Evolutionary conservation across 805 yeast species (phyloP).

Genomic region (Wickerhamomyces silvicola): DNA sequence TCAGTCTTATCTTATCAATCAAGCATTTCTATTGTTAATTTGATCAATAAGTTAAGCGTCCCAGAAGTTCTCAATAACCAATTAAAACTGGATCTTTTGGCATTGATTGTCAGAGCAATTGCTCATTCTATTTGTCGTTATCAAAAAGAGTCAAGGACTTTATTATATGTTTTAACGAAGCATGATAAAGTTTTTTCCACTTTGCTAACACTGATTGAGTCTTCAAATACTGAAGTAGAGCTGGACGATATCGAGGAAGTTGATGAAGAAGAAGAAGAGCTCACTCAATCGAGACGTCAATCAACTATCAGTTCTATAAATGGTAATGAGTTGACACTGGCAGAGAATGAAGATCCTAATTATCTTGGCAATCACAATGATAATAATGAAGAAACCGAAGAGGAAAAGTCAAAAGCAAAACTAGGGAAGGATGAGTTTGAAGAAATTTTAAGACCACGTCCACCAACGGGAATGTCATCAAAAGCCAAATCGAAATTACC

Average conservation of each 20-base stretch:
- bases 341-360: constrained; percentile 1
- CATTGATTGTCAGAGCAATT: constrained; percentile 51
- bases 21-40: constrained; percentile 37
- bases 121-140: constrained; percentile 44
- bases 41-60: constrained; percentile 25
- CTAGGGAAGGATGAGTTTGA: constrained; percentile 23
- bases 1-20: constrained; percentile 43
- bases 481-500: constrained; percentile 51
- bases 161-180: constrained; percentile 42
- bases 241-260: constrained; percentile 2
- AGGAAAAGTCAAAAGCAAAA: constrained; percentile 2
- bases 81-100: constrained; percentile 48
- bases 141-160: constrained; percentile 46
- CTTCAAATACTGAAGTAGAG: constrained; percentile 6
- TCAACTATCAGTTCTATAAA: too few species aligned
- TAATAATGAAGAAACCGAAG: constrained; percentile 1
- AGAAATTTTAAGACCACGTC: constrained; percentile 39
- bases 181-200: constrained; percentile 25
- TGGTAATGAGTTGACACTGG: too few species aligned
- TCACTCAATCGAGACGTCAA: too few species aligned
- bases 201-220: constrained; percentile 7
- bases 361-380: constrained; percentile 2
- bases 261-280: constrained; percentile 6
- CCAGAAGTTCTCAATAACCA: constrained; percentile 23
- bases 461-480: constrained; percentile 56